Base-by-base conservation (phyloP, 352 stramenopile genomes). In the Phytophthora brassicae region DNA sequence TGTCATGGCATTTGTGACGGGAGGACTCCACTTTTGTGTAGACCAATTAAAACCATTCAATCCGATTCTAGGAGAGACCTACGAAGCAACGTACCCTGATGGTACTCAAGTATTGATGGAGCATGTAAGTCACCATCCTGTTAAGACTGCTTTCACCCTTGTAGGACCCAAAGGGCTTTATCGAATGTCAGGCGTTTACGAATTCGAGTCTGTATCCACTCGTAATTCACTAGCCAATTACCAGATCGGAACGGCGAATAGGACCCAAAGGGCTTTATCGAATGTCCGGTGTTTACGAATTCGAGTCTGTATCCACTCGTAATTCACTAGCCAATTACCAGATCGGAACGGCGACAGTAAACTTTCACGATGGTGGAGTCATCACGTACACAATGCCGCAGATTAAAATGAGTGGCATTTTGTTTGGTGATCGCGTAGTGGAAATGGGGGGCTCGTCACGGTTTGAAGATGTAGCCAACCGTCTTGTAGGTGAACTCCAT, bases 21-120 rank as follows among this genome's bases (percentile, higher is more conserved):
- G 75, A 19, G 84, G 84, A 1, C 68, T 89, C 23, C 84, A 93
- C 60, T 90, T 89, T 58, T 90, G 84, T 44, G 60, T 86, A 24
- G 78, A 80, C 6, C 82, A 90, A 54, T 67, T 85, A 47, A 93
- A 93, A 55, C 84, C 84, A 4, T 93, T 93, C 64, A 93, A 90
- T 54, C 84, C 84, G 35, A 90, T 93, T 26, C 33, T 93, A 26
- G 84, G 82, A 14, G 84, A 93, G 62, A 93, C 84, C 6, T 90
- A 91, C 61, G 64, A 94, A 29, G 79, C 84, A 6, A 78, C 71
- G n/a, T 84, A 88, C 55, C 44, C 78, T n/a, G 84, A 93, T 51
- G 80, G 81, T 41, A 81, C 84, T 19, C 65, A 78, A 12, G 62
- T 93, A n/a, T 83, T 79, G 48, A 52, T 90, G 38, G 84, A 93